Conservation (phyloP, 768 basidiomycete species). For the Pluteus cervinus region DNA sequence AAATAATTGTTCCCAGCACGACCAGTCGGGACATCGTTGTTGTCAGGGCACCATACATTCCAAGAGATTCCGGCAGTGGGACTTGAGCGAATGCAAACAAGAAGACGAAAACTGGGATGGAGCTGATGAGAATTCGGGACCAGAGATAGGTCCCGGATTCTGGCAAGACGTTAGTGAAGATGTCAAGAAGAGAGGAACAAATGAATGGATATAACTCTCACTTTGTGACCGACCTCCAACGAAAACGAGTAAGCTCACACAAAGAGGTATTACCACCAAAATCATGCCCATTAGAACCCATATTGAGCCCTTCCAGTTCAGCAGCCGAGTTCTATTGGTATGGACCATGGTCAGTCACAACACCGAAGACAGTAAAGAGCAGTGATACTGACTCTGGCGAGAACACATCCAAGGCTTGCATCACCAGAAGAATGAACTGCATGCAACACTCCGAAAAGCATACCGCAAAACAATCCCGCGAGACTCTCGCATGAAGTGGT, state of each 20-base stretch:
- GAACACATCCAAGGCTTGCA: conserved; percentile 58
- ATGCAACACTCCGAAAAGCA: conserved; percentile 74
- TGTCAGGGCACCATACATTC: conserved; percentile 33
- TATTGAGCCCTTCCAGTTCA: conserved; percentile 68
- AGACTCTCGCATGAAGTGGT: conserved; percentile 45
- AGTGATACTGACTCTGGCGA: conserved; percentile 41
- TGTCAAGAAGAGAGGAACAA: background rate
- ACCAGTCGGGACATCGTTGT: conserved; percentile 57
- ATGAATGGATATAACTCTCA: background rate
- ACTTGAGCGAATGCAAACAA: conserved; percentile 59
- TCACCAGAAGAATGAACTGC: conserved; percentile 65
- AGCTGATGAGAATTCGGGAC: conserved; percentile 32
- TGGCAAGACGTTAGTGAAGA: background rate
- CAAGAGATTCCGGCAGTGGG: conserved; percentile 54
- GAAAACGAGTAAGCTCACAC: conserved; percentile 52
- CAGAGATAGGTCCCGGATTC: conserved; percentile 18
- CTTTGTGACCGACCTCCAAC: conserved; percentile 18
- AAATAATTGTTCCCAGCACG: conserved; percentile 70
- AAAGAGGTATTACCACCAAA: conserved; percentile 63
- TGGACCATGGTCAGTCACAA: background rate
- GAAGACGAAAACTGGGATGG: conserved; percentile 48
- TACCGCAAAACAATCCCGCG: conserved; percentile 56
- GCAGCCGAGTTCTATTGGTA: conserved; percentile 43
- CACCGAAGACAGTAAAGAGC: background rate
- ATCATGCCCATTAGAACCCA: conserved; percentile 53